Evolutionary conservation across 441 rosid species (phyloP).

Genomic region (Populus tomentosa): DNA sequence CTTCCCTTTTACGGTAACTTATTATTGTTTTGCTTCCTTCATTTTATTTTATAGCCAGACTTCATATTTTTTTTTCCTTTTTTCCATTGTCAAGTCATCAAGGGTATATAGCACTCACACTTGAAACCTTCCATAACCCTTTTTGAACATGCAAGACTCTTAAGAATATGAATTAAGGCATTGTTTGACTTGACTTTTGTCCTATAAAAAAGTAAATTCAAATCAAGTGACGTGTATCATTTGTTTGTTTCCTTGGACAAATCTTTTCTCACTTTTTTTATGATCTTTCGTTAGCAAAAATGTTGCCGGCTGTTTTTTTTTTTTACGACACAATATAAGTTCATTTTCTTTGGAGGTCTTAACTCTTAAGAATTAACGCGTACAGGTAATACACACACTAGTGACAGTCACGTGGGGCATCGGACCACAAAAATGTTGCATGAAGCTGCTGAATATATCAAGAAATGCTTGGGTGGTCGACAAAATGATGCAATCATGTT

Average conservation of each 20-base stretch:
- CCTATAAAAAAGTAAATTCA: too few species aligned
- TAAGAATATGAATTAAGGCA: neutral
- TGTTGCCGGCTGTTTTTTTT: too few species aligned
- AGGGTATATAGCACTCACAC: too few species aligned
- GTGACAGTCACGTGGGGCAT: conserved; percentile 47
- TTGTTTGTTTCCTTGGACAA: too few species aligned
- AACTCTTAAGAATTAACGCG: too few species aligned
- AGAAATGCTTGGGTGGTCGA: conserved; percentile 46
- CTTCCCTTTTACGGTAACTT: conserved; percentile 54
- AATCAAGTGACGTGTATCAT: too few species aligned
- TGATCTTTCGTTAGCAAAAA: neutral
- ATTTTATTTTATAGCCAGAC: conserved; percentile 28
- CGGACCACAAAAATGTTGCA: conserved; percentile 44
- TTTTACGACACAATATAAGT: too few species aligned
- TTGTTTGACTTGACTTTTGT: neutral
- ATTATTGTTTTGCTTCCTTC: neutral
- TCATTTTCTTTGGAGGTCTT: neutral
- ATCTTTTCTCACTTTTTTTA: too few species aligned
- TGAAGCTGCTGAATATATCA: conserved; percentile 44
- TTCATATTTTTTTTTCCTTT: neutral
- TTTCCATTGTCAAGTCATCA: neutral
- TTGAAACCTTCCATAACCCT: too few species aligned
- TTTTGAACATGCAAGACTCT: too few species aligned
- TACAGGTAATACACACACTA: conserved; percentile 55
- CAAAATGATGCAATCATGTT: conserved; percentile 42